These are phyloP conservation scores for Primulina huaijiensis DNA, from an alignment of 257 asterid species.

Conservation along the genomic window DNA sequence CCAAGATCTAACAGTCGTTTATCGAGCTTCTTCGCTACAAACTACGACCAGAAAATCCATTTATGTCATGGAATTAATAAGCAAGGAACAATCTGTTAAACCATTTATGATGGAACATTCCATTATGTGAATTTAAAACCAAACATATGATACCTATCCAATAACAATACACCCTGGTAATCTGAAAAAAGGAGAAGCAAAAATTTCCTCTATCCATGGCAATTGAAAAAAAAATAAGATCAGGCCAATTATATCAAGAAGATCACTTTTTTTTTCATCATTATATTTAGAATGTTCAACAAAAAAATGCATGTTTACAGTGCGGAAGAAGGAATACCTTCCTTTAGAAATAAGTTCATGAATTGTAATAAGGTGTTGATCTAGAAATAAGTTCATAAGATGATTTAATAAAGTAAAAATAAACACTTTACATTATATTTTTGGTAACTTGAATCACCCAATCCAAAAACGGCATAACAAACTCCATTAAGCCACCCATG, in stretches of 20 bases:
- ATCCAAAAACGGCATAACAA: slow-evolving; percentile 84
- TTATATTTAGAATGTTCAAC: neutral
- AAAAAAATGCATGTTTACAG: neutral
- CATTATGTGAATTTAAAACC: neutral
- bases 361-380: neutral
- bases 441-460: slow-evolving; percentile 99
- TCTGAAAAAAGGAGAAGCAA: neutral
- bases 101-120: neutral
- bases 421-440: slow-evolving; percentile 69
- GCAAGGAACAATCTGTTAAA: neutral
- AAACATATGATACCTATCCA: neutral
- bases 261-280: slow-evolving; percentile 12
- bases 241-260: slow-evolving; percentile 3
- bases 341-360: too few species aligned
- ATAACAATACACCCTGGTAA: slow-evolving; percentile 4
- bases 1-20: slow-evolving; percentile 83
- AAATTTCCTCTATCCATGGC: neutral
- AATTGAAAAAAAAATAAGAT: neutral
- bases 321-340: neutral
- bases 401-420: slow-evolving; percentile 21
- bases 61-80: slow-evolving; percentile 3
- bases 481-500: slow-evolving; percentile 81
- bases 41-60: slow-evolving; percentile 48
- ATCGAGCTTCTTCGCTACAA: slow-evolving; percentile 97
- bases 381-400: neutral